Base-by-base conservation (phyloP, 108 stramenopile species). In the Cyclotella cryptica region DNA sequence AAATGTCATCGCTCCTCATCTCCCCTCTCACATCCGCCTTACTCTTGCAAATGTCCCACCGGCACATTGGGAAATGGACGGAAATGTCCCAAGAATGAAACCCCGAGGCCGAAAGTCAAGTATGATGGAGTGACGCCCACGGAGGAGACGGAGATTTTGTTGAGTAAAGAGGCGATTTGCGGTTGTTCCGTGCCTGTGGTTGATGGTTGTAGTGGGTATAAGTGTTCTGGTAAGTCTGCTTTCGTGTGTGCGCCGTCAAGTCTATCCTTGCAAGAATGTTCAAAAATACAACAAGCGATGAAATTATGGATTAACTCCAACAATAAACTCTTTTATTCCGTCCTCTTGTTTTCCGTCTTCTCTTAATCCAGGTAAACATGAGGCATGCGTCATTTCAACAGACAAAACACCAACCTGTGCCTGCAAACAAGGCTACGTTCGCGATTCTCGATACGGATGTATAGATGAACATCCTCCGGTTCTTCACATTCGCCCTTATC, bases 381-480 rank as follows among this genome's bases (percentile, higher is more conserved):
- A 95, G 77, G 66, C 88, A 47, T 94, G 93, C 69, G 77, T 78
- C 11, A 86, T 92, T 1, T 63, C 81, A 7, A 18, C 45, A 52
- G 55, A 68, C 58, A 87, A 92, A 69, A 66, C 58, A 44, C 91
- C 95, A 10, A 59, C 40, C 21, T 97, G 96, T 60, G 85, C 70
- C 29, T 97, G 96, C 69, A 85, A 90, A 72, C 78, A 92, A 18
- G 96, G 96, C 0, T 93, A 89, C 75, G 83, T 93, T 40, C 54
- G 61, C 40, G 65, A 75, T 53, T 47, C 61, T 22, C 42, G 65
- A 19, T 89, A 90, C 70, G 97, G 95, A 11, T 97, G 97, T 65
- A 93, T 97, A 12, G 97, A 97, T 60, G 93, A 93, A 70, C 83
- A 83, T 27, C 92, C 94, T 10, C 95, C 95, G 6, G 52, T 81